Evolutionary conservation across 192 early-diverging fungal genomes (phyloP).

Genomic region (Rhizophlyctis rosea): DNA sequence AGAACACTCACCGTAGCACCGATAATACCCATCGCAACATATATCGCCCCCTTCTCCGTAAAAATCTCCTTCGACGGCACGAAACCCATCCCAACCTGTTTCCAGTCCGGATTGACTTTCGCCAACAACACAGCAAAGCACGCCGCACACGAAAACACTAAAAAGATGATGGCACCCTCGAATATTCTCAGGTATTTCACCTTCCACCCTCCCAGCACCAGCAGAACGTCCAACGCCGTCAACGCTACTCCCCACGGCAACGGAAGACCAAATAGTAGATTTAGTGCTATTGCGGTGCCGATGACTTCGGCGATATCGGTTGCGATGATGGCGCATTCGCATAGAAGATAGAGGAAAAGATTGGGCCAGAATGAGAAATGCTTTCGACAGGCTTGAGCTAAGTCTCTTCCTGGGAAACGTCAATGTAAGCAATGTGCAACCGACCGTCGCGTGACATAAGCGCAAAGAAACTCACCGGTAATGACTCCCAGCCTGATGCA

Average conservation of each 20-base stretch:
- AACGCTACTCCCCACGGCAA: slow-evolving; percentile 72
- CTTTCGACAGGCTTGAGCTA: slow-evolving; percentile 66
- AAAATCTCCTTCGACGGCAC: slow-evolving; percentile 58
- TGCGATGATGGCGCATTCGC: slow-evolving; percentile 76
- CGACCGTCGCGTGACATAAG: too few species aligned
- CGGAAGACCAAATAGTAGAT: slow-evolving; percentile 69
- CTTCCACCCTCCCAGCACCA: slow-evolving; percentile 64
- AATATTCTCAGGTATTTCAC: slow-evolving; percentile 60
- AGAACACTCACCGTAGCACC: slow-evolving; percentile 66
- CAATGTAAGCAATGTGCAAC: too few species aligned
- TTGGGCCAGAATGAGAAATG: slow-evolving; percentile 60
- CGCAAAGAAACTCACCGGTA: slow-evolving; percentile 36
- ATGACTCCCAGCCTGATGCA: slow-evolving; percentile 76
- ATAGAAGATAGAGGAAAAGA: slow-evolving; percentile 64
- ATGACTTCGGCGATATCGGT: slow-evolving; percentile 85
- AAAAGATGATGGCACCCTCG: slow-evolving; percentile 63
- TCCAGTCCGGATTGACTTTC: slow-evolving; percentile 53
- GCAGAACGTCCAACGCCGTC: slow-evolving; percentile 68
- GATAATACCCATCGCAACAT: slow-evolving; percentile 76
- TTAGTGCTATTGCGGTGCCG: slow-evolving; percentile 83
- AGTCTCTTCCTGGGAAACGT: slow-evolving; percentile 47
- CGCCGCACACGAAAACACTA: slow-evolving; percentile 59
- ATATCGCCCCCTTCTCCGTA: slow-evolving; percentile 54
- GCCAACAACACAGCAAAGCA: slow-evolving; percentile 67
- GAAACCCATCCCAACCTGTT: slow-evolving; percentile 65